Evolutionary conservation across 2,329 filamentous ascomycete genomes (phyloP).

Genomic region (Diaporthe nobilis): DNA sequence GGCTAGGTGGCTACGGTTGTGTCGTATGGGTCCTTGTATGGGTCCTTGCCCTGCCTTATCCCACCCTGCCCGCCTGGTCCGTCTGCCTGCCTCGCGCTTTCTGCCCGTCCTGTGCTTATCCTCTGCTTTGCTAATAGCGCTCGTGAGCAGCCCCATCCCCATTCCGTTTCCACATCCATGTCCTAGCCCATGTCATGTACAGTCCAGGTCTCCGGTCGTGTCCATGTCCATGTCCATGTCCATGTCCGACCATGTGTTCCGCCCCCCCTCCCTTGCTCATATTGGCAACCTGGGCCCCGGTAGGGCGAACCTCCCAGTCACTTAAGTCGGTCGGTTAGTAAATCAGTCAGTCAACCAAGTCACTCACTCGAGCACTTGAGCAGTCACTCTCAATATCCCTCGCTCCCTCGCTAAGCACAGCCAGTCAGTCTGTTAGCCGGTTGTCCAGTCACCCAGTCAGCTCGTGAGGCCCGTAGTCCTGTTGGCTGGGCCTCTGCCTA

Average conservation of each 20-base stretch:
- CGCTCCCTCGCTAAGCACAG: not conserved
- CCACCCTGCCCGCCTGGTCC: not conserved
- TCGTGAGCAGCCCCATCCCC: constrained; percentile 26
- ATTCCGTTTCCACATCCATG: constrained; percentile 29
- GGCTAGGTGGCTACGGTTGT: not conserved
- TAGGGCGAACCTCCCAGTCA: constrained; percentile 13
- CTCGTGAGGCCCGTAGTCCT: not conserved
- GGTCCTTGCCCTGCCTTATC: constrained; percentile 10
- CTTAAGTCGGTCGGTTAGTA: not conserved
- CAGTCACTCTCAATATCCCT: not conserved
- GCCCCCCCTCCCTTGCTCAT: not conserved
- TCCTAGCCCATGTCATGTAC: constrained; percentile 9
- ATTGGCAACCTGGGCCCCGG: not conserved
- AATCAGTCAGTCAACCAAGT: not conserved
- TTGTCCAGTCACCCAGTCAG: not conserved
- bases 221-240: not conserved
- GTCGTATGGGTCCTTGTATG: not conserved
- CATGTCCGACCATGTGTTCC: constrained; percentile 8
- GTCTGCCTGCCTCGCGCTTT: not conserved
- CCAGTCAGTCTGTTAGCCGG: not conserved
- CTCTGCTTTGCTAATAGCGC: constrained; percentile 1
- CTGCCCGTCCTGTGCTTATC: not conserved
- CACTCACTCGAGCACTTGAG: not conserved
- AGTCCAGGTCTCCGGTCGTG: not conserved
- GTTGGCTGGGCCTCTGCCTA: constrained; percentile 8